phyloP scores from a whole-genome alignment of 306 rosid genomes.

The Aeschynomene evenia region DNA sequence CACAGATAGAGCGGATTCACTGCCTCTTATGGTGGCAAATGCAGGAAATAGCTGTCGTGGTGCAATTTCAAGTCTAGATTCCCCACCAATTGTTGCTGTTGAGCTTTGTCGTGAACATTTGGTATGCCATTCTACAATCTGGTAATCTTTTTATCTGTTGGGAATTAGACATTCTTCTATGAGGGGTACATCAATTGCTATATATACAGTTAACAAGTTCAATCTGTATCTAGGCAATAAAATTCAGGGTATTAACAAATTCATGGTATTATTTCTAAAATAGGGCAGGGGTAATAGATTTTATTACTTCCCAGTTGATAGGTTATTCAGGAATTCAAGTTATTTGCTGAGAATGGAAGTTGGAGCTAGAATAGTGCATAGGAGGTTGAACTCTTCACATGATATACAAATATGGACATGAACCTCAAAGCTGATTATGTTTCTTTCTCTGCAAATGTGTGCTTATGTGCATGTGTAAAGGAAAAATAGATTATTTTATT shows the following conservation, averaged over 20 bases:
- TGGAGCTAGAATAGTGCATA: not conserved
- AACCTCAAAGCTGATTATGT: not conserved
- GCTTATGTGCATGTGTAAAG: not conserved
- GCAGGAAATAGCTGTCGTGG: conserved; percentile 68
- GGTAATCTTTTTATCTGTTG: conserved; percentile 18
- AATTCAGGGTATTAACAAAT: not conserved
- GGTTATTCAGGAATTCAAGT: not conserved
- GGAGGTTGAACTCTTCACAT: not conserved
- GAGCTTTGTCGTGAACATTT: conserved; percentile 91
- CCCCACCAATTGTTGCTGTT: conserved; percentile 75
- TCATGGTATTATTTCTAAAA: not conserved
- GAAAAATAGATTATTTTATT: not conserved
- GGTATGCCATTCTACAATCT: conserved; percentile 48
- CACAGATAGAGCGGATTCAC: conserved; percentile 48
- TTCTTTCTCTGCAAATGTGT: not conserved
- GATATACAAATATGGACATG: not conserved
- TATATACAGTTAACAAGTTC: conserved; percentile 16
- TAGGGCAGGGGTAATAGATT: not conserved
- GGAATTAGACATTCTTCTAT: not conserved
- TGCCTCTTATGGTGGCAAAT: conserved; percentile 77
- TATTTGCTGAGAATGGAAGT: not conserved
- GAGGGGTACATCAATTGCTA: conserved; percentile 1
- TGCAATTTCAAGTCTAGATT: conserved; percentile 69
- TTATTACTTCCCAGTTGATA: not conserved
- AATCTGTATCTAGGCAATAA: not conserved